phyloP scores from a whole-genome alignment of 441 rosid species.

The Gossypium gossypioides region DNA sequence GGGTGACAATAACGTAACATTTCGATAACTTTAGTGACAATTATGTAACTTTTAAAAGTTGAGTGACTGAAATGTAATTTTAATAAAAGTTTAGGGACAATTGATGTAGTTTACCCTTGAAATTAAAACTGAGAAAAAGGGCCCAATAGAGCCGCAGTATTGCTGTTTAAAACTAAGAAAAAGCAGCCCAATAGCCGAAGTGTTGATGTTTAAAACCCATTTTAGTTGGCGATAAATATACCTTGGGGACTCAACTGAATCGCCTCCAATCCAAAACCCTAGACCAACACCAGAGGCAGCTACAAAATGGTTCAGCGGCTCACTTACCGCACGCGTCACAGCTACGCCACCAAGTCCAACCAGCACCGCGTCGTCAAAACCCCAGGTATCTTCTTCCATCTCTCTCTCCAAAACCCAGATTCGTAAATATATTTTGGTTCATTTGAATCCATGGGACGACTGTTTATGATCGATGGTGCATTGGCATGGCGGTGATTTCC shows the following conservation, averaged over 20 bases:
- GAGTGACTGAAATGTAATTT: too few species aligned
- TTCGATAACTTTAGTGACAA: too few species aligned
- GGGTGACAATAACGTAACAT: too few species aligned
- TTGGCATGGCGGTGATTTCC: not conserved
- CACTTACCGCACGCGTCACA: slow-evolving; percentile 46
- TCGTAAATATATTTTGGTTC: slow-evolving; percentile 11
- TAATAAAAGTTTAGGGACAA: too few species aligned
- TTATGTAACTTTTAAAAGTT: too few species aligned
- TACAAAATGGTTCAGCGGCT: slow-evolving; percentile 48
- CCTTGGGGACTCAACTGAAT: not conserved
- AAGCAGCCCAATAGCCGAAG: slow-evolving; percentile 1
- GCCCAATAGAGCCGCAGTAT: too few species aligned
- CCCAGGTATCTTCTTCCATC: slow-evolving; percentile 25
- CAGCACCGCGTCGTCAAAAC: slow-evolving; percentile 51
- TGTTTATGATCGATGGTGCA: not conserved
- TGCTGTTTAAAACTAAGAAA: not conserved
- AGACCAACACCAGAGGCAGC: slow-evolving; percentile 1
- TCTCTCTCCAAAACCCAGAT: not conserved
- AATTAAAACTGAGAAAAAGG: too few species aligned
- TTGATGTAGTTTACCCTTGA: too few species aligned
- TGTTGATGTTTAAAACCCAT: not conserved
- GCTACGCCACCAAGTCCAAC: slow-evolving; percentile 58
- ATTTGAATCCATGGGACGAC: not conserved
- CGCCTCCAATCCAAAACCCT: slow-evolving; percentile 16
- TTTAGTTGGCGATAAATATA: slow-evolving; percentile 16